Base-by-base conservation (phyloP, 2,329 filamentous ascomycete species). In the Pezicula rhizophila region DNA sequence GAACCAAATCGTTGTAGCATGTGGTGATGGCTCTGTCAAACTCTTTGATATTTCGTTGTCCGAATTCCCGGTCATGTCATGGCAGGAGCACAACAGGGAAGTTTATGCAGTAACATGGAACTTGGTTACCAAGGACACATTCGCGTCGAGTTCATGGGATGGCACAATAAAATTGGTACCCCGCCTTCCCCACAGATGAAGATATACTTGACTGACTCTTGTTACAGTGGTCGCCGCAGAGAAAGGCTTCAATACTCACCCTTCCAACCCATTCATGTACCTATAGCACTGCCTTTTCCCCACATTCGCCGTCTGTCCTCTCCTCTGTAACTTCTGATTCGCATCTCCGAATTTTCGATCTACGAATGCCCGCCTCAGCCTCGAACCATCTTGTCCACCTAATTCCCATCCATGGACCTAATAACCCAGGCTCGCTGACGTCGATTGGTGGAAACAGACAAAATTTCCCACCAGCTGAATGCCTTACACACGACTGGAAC, bases 401-500 rank as follows among this genome's bases (percentile, higher is more conserved):
- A 56, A 86, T 97, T 47, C 88, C 91, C 1, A 91, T 95, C 41
- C 90, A 96, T 68, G 80, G 76, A 79, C 14, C 68, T 73, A 10
- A 70, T 71, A 58, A 55, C 2, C 42, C 42, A 17, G 43, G 69
- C 6, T 64, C 66, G 8, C n/a, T 17, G 8, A 20, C 51, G 4
- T 28, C 51, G 4, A 18, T 57, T 10, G 57, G 60, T 54, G 54
- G 57, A 11, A 59, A 62, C 25, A 59, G 63, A 14, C 63, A 58
- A 46, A 58, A 55, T 25, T 63, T 57, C 50, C 66, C 62, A 44
- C 70, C 69, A 25, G 64, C 70, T 8, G 93, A 99, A 72, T 82
- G 89, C 34, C 78, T 99, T 28, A 96, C 91, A 0, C 93, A 97
- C 69, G 93, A 99, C 68, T 99, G 93, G 93, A 99, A 99, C 72